Conservation (phyloP, 2,329 filamentous ascomycete species). For the Aureobasidium namibiae region DNA sequence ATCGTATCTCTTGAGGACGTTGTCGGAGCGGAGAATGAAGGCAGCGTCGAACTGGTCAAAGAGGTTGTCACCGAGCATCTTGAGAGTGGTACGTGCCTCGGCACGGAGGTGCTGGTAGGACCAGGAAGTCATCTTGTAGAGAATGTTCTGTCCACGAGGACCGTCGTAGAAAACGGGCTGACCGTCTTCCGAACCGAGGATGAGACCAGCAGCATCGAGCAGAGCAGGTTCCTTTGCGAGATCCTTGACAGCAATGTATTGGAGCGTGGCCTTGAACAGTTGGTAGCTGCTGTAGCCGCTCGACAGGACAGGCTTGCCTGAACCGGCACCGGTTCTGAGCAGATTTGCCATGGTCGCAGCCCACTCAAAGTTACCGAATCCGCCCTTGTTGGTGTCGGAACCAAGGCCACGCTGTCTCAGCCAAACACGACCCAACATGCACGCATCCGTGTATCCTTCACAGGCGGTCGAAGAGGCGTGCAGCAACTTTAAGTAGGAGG, state of each 20-base stretch:
- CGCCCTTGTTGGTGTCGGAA: conserved; percentile 61
- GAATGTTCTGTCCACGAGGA: conserved; percentile 63
- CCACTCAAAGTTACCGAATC: conserved; percentile 94
- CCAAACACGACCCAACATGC: conserved; percentile 80
- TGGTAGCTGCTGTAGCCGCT: conserved; percentile 82
- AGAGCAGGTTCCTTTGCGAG: conserved; percentile 54
- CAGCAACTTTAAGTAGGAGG: conserved; percentile 67
- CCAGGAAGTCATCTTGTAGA: conserved; percentile 86
- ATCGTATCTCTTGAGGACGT: conserved; percentile 48
- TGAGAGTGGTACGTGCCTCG: conserved; percentile 66
- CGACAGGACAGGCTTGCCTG: conserved; percentile 64
- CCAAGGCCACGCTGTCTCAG: conserved; percentile 77
- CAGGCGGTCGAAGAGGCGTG: conserved; percentile 62
- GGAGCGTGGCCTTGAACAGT: conserved; percentile 88
- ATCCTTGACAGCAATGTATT: conserved; percentile 71
- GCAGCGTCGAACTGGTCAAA: conserved; percentile 76
- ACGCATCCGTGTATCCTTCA: conserved; percentile 70
- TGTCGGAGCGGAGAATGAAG: conserved; percentile 60
- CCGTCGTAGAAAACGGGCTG: conserved; percentile 73
- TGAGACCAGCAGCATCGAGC: conserved; percentile 27
- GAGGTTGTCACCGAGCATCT: conserved; percentile 63
- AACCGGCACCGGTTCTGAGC: conserved; percentile 66
- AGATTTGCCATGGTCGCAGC: conserved; percentile 69
- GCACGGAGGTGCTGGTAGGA: conserved; percentile 66
- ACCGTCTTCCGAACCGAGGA: conserved; percentile 23